These are phyloP conservation scores for Geotrichum ghanense DNA, from an alignment of 805 yeast species.

Conservation along the genomic window DNA sequence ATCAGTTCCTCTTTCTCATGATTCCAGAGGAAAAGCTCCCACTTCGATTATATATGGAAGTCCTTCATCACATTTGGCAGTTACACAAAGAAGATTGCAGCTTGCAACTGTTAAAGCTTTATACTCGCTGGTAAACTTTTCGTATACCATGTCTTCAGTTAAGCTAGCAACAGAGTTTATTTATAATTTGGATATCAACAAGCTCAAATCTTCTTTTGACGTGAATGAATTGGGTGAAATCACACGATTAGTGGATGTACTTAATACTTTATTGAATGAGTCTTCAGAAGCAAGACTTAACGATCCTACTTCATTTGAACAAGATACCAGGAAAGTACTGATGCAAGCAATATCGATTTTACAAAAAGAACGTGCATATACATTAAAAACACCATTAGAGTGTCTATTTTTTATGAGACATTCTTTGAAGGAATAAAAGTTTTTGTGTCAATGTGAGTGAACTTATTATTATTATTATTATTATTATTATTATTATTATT, in stretches of 20 bases:
- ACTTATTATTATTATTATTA: too few species aligned
- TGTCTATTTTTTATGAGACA: neutral
- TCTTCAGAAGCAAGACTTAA: too few species aligned
- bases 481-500: too few species aligned
- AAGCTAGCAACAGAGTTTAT: slow-evolving; percentile 3
- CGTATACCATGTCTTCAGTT: neutral
- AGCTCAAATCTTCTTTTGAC: slow-evolving; percentile 6
- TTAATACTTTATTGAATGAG: slow-evolving; percentile 1
- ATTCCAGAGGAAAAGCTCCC: neutral
- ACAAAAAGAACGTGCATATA: neutral
- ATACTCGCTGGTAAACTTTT: slow-evolving; percentile 2
- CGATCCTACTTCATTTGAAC: too few species aligned
- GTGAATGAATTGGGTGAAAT: slow-evolving; percentile 3
- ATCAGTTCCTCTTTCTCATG: neutral
- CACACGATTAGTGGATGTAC: slow-evolving; percentile 5
- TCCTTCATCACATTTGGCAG: neutral
- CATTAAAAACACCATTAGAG: neutral
- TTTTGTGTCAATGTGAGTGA: too few species aligned
- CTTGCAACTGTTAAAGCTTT: slow-evolving; percentile 9
- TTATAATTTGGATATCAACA: neutral
- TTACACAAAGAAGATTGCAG: slow-evolving; percentile 9
- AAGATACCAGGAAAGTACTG: slow-evolving; percentile 12
- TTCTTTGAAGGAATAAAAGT: neutral
- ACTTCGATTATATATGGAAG: neutral
- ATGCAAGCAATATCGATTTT: slow-evolving; percentile 11